Evolutionary conservation across 352 stramenopile species (phyloP), one percentile per base, ranked within the genome.

Genomic region (Pythium scleroteichum): DNA sequence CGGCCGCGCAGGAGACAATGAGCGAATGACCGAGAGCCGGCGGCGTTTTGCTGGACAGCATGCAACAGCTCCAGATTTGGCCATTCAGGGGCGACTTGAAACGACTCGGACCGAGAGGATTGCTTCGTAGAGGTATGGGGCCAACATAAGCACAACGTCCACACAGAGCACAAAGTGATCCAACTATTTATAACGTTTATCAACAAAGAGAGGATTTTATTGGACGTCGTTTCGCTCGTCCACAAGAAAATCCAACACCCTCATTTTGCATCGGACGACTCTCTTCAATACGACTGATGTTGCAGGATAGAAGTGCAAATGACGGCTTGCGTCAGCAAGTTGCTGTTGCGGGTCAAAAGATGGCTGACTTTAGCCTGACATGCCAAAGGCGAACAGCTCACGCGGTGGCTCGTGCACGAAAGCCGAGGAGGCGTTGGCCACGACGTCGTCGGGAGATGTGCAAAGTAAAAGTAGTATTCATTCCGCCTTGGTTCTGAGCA

Each of bases 171-270:
- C 12, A 26, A 54, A 26, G 17, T 41, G 33, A 51, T 35, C 2
- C 12, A 51, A n/a, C n/a, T n/a, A n/a, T n/a, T n/a, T n/a, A n/a
- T n/a, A n/a, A n/a, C n/a, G n/a, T n/a, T n/a, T n/a, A n/a, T n/a
- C n/a, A n/a, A n/a, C n/a, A n/a, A n/a, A n/a, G n/a, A 54, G 23
- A 44, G 47, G 50, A 33, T 39, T n/a, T 9, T 38, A 10, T 47
- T 38, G 33, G 29, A 33, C 29, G 54, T 49, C 45, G 44, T 62
- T 62, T 62, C 44, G 26, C 20, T 17, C 19, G 41, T 48, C 54
- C 54, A 62, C 54, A 62, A 62, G 54, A 62, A 62, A 49, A 62
- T 53, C 17, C 16, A 33, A 35, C 4, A 33, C 44, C 45, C 44
- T 62, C 12, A 54, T 55, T 48, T 24, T n/a, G n/a, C n/a, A n/a